A percentile compares a stretch with the other conserved stretches of the same genome.
Conservation (phyloP, 2,329 filamentous ascomycete genomes). For the Gaeumannomyces tritici region DNA sequence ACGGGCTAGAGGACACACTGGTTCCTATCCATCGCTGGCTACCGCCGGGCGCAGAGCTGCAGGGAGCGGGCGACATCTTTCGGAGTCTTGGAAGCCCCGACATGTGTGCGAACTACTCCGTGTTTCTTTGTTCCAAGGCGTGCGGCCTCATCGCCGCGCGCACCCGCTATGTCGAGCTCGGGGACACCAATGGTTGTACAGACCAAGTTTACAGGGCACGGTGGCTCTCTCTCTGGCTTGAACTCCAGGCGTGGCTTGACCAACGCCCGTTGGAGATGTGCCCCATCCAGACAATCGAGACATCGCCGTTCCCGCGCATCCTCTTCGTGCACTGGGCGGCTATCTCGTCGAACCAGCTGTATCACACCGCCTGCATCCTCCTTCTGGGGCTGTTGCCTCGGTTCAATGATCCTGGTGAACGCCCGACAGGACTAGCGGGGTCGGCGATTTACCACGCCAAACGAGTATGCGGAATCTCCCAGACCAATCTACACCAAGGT, state of each 20-base stretch:
- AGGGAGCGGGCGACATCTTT: constrained; percentile 26
- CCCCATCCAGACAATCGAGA: constrained; percentile 32
- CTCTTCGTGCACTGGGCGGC: constrained; percentile 43
- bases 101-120: constrained; percentile 49
- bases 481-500: constrained; percentile 44
- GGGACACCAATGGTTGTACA: constrained; percentile 32
- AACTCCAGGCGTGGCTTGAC: constrained; percentile 37
- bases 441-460: constrained; percentile 46
- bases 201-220: constrained; percentile 26
- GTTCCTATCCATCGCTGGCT: constrained; percentile 40
- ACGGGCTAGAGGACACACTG: constrained; percentile 40
- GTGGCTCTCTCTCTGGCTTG: constrained; percentile 39
- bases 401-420: constrained; percentile 7
- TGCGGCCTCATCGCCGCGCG: constrained; percentile 40
- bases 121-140: constrained; percentile 43
- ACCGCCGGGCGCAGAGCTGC: constrained; percentile 24
- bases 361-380: constrained; percentile 45
- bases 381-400: constrained; percentile 34
- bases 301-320: constrained; percentile 38
- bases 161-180: constrained; percentile 37
- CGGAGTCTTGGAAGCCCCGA: constrained; percentile 27
- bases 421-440: constrained; percentile 13
- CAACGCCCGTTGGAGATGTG: constrained; percentile 35
- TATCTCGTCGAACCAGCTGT: constrained; percentile 47
- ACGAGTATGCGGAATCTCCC: constrained; percentile 44